A percentile compares a stretch with the other conserved stretches of the same genome.
Conservation (phyloP, 2,329 filamentous ascomycete species). For the Diaporthe vexans region DNA sequence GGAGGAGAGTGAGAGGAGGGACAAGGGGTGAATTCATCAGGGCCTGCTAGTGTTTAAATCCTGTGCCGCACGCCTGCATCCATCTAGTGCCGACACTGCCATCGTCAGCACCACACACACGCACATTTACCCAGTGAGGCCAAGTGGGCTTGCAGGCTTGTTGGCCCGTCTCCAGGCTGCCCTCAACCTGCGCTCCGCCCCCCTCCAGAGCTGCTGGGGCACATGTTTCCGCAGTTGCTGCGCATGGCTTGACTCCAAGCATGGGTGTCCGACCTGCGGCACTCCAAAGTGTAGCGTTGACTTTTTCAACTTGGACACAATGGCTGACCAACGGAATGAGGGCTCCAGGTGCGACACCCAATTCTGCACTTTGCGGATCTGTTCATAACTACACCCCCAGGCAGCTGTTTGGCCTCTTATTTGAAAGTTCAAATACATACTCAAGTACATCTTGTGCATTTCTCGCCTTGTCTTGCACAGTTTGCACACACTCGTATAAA, state of each 20-base stretch:
- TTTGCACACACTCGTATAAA: conserved; percentile 37
- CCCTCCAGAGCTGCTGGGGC: background rate
- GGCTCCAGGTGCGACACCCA: conserved; percentile 35
- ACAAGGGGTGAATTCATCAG: background rate
- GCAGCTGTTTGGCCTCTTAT: conserved; percentile 31
- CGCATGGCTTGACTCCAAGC: conserved; percentile 22
- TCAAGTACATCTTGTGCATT: background rate
- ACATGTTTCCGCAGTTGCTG: background rate
- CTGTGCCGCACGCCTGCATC: conserved; percentile 22
- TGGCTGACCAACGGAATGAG: conserved; percentile 24
- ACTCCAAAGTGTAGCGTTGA: background rate
- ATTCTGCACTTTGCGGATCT: background rate
- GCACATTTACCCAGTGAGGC: background rate
- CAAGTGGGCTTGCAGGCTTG: conserved; percentile 18
- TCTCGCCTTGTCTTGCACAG: conserved; percentile 11
- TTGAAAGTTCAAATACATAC: conserved; percentile 20
- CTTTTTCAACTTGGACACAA: conserved; percentile 29
- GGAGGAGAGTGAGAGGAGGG: background rate
- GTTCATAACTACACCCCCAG: conserved; percentile 25
- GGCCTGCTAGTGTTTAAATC: background rate
- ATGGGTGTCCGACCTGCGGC: background rate
- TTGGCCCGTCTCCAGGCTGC: conserved; percentile 30
- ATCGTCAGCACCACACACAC: conserved; percentile 21
- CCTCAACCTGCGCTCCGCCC: conserved; percentile 12
- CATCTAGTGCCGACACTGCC: conserved; percentile 26